A percentile compares a stretch with the other conserved stretches of the same genome.
Conservation (phyloP, 2,329 filamentous ascomycete genomes). For the Epichloe sylvatica region DNA sequence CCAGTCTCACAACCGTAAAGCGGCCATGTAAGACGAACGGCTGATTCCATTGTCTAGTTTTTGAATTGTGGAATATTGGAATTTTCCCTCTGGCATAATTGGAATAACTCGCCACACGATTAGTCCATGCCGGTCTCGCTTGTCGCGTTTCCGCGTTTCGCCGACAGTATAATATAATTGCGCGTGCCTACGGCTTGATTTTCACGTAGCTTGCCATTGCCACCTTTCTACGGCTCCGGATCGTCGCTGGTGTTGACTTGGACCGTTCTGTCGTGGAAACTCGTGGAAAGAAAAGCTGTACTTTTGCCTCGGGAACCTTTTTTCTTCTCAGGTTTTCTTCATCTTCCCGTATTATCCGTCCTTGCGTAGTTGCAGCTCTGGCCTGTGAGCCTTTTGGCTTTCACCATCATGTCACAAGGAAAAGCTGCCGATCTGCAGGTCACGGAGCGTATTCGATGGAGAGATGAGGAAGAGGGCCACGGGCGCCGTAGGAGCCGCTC, state of each 20-base stretch:
- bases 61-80: background rate
- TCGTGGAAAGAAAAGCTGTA: background rate
- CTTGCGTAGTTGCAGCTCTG: background rate
- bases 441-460: conserved; percentile 22
- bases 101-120: background rate
- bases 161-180: background rate
- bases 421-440: conserved; percentile 6
- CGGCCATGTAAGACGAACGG: conserved; percentile 3
- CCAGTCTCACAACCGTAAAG: background rate
- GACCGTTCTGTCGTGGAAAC: background rate
- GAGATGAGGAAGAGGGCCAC: conserved; percentile 21
- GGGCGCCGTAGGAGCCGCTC: conserved; percentile 10
- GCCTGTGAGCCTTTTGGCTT: background rate
- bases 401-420: conserved; percentile 8
- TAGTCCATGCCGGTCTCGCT: background rate
- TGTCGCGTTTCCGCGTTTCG: background rate
- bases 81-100: background rate
- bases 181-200: background rate
- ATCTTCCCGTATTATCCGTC: background rate
- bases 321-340: background rate
- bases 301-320: background rate
- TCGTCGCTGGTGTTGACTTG: background rate
- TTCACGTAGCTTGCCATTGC: background rate
- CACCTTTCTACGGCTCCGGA: background rate
- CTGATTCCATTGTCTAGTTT: background rate